Evolutionary conservation across 1,284 basidiomycete genomes (phyloP).

Genomic region (Puccinia polysora): DNA sequence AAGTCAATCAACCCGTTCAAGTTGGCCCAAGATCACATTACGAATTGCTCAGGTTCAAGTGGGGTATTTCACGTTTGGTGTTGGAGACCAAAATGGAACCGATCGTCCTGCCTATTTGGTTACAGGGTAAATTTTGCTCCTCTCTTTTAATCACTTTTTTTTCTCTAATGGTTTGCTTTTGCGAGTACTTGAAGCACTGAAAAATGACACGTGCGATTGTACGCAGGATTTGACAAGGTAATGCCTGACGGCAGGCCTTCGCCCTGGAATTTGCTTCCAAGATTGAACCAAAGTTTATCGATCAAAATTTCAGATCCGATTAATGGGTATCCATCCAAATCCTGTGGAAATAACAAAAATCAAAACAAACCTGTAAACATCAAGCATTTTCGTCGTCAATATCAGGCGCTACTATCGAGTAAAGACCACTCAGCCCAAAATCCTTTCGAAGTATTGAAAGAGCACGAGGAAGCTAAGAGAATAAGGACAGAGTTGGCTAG

Average conservation of each 20-base stretch:
- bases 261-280: constrained; percentile 65
- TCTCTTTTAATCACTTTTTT: constrained; percentile 32
- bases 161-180: constrained; percentile 2
- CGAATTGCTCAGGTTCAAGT: constrained; percentile 78
- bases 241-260: constrained; percentile 77
- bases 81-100: constrained; percentile 35
- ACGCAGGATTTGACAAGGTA: constrained; percentile 76
- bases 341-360: background rate
- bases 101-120: constrained; percentile 45
- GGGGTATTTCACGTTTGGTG: constrained; percentile 73
- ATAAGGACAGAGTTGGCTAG: background rate
- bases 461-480: constrained; percentile 2
- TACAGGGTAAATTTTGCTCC: constrained; percentile 36
- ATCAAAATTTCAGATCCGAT: constrained; percentile 17
- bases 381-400: background rate
- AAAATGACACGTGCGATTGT: no score
- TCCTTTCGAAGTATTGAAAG: background rate
- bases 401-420: background rate
- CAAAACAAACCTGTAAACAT: background rate
- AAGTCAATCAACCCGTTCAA: constrained; percentile 67
- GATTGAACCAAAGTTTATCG: constrained; percentile 56
- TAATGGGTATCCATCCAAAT: background rate
- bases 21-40: constrained; percentile 53
- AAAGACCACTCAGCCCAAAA: background rate
- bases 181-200: constrained; percentile 49